Evolutionary conservation across 2,329 filamentous ascomycete species (phyloP).

Genomic region (Ploettnerulaceae sp.): DNA sequence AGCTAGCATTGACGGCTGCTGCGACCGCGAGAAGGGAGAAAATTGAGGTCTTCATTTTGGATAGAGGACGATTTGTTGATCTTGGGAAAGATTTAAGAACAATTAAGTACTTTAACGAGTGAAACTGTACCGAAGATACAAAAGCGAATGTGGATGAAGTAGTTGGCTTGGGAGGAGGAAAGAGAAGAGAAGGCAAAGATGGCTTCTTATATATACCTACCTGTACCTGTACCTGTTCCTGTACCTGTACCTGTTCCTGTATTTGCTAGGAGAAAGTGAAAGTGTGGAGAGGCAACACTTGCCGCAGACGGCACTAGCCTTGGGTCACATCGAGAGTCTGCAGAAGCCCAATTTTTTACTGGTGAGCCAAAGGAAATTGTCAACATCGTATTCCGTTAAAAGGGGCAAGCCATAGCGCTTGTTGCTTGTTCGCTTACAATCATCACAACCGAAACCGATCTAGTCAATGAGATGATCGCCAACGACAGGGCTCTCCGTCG

Average conservation of each 20-base stretch:
- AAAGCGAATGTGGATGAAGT: constrained; percentile 21
- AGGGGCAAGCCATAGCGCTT: constrained; percentile 1
- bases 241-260: too few species aligned
- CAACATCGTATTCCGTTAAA: constrained; percentile 11
- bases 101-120: constrained; percentile 14
- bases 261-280: too few species aligned
- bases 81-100: constrained; percentile 8
- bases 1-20: constrained; percentile 9
- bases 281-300: too few species aligned
- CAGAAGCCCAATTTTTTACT: background rate
- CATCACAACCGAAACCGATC: constrained; percentile 1
- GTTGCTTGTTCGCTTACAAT: constrained; percentile 11
- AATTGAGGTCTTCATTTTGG: constrained; percentile 21
- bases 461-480: constrained; percentile 9
- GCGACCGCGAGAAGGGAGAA: constrained; percentile 14
- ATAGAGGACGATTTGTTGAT: constrained; percentile 7
- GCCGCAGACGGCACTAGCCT: background rate
- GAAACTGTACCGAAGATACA: constrained; percentile 19
- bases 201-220: constrained; percentile 15
- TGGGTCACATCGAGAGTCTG: background rate
- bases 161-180: constrained; percentile 9
- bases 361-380: constrained; percentile 14
- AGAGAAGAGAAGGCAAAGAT: background rate
- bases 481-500: background rate
- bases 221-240: constrained; percentile 9